A percentile compares a stretch with the other conserved stretches of the same genome.
Conservation (phyloP, 1,284 basidiomycete genomes). For the Bondarzewia mesenterica region DNA sequence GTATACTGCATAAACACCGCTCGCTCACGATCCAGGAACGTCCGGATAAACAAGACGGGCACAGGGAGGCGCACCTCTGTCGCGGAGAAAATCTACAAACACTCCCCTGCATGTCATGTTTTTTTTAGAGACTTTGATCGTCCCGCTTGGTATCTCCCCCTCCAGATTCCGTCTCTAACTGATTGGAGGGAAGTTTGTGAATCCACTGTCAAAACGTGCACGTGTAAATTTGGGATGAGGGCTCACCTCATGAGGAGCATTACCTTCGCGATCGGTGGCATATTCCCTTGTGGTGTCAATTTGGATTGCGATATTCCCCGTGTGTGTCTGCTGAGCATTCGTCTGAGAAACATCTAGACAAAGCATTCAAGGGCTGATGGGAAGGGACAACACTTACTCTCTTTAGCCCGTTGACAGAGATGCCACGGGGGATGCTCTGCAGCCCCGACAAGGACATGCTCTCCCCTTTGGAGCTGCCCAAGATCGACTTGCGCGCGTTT, state of each 20-base stretch:
- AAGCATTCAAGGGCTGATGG: too few relatives aligned
- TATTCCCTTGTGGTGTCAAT: constrained; percentile 45
- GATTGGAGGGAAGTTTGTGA: not conserved
- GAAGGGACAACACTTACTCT: too few relatives aligned
- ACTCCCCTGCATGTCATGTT: too few relatives aligned
- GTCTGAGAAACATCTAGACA: not conserved
- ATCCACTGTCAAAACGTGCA: not conserved
- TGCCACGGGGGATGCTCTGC: constrained; percentile 24
- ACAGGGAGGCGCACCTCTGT: too few relatives aligned
- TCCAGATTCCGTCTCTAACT: not conserved
- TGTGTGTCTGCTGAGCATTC: not conserved
- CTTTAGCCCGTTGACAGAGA: not conserved
- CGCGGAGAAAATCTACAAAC: too few relatives aligned
- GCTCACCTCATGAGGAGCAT: too few relatives aligned
- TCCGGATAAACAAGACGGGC: too few relatives aligned
- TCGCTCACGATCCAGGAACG: too few relatives aligned
- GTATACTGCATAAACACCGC: too few relatives aligned
- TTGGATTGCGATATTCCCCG: constrained; percentile 28
- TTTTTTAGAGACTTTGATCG: not conserved
- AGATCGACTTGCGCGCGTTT: constrained; percentile 44
- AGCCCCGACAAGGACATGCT: constrained; percentile 37
- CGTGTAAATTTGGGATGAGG: too few relatives aligned
- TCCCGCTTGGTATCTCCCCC: too few relatives aligned
- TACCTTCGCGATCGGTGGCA: constrained; percentile 17
- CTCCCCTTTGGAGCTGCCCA: constrained; percentile 31